Conservation (phyloP, 2,329 filamentous ascomycete genomes). For the Colletotrichum theobromicola region DNA sequence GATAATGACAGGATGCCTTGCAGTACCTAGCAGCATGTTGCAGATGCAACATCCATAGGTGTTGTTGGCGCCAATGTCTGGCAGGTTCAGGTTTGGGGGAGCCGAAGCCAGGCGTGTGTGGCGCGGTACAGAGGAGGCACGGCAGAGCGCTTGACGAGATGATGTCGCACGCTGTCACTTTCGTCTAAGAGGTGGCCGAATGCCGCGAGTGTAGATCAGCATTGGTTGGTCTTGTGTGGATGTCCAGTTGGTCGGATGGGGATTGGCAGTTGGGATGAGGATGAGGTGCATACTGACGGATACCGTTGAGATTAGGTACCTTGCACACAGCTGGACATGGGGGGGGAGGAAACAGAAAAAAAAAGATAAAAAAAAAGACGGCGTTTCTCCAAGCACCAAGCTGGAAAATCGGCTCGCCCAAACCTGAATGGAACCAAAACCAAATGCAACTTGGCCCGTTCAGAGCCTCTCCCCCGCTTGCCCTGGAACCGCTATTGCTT, state of each 20-base stretch:
- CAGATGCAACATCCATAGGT: background rate
- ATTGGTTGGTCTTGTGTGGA: background rate
- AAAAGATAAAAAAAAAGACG: background rate
- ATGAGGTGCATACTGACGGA: background rate
- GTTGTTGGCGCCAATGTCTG: background rate
- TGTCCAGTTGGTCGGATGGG: background rate
- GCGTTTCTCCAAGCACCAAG: background rate
- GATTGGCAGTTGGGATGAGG: background rate
- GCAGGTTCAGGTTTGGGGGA: background rate
- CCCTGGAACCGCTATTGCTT: background rate
- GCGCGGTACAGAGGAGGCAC: background rate
- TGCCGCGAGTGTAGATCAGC: background rate
- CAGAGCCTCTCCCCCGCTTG: background rate
- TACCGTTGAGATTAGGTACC: background rate
- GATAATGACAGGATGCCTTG: background rate
- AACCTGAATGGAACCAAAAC: conserved; percentile 2
- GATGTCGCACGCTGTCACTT: background rate
- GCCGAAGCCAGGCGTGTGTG: background rate
- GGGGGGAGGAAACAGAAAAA: background rate
- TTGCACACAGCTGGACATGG: background rate
- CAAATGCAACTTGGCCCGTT: background rate
- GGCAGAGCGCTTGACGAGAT: background rate
- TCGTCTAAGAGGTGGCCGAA: background rate
- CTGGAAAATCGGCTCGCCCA: conserved; percentile 13
- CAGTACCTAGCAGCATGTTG: background rate